A percentile compares a stretch with the other conserved stretches of the same genome.
These are phyloP conservation scores for Forsythia viridissima DNA, from an alignment of 257 asterid genomes.

Conservation along the genomic window DNA sequence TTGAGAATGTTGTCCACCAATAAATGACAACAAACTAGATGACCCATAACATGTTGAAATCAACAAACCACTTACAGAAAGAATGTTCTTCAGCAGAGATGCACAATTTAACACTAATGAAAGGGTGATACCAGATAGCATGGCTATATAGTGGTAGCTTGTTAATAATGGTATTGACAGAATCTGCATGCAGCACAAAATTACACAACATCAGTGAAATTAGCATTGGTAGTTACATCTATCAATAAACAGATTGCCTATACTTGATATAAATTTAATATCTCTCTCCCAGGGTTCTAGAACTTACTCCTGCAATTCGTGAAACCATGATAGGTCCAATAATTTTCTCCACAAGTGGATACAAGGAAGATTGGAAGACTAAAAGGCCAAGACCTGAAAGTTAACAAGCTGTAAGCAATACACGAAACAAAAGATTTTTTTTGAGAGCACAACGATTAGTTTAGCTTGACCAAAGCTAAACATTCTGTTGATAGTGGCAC, in stretches of 20 bases:
- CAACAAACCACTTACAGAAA: conserved; percentile 53
- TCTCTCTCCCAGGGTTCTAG: conserved; percentile 10
- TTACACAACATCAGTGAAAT: not conserved
- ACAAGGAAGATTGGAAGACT: conserved; percentile 57
- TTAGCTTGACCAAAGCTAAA: not conserved
- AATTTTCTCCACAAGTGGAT: conserved; percentile 57
- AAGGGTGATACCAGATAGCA: conserved; percentile 64
- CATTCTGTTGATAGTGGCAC: too few species aligned
- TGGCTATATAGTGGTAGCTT: conserved; percentile 74
- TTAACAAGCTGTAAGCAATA: conserved; percentile 19
- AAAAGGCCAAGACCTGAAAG: conserved; percentile 70
- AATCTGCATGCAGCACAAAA: conserved; percentile 42
- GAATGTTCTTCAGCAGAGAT: conserved; percentile 61
- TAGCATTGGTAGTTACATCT: not conserved
- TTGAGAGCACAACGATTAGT: not conserved
- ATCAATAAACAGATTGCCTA: conserved; percentile 7
- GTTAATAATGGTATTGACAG: conserved; percentile 68
- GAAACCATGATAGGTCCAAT: conserved; percentile 55
- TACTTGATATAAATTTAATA: too few species aligned
- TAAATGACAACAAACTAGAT: too few species aligned
- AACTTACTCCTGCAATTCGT: conserved; percentile 68
- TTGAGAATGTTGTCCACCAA: too few species aligned
- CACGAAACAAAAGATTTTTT: not conserved
- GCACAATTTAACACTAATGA: conserved; percentile 53
- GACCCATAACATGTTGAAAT: not conserved